Base-by-base conservation (phyloP, 192 early-diverging fungal genomes). In the Phlyctochytrium bullatum region DNA sequence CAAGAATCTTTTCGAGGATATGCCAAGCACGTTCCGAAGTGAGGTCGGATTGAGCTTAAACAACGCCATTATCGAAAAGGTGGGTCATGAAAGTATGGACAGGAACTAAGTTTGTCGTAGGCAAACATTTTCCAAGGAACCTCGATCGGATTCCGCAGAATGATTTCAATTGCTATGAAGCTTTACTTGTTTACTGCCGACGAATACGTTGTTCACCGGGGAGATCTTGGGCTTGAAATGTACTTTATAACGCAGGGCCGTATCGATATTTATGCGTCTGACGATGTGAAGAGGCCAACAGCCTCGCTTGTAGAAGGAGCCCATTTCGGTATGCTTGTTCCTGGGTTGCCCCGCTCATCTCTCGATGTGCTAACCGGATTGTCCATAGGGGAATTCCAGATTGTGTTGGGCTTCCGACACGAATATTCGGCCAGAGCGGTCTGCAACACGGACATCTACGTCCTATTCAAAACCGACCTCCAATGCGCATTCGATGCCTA, bases 1-100 rank as follows among this genome's bases (percentile, higher is more conserved):
- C 16, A 66, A 73, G 31, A 74, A 73, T 32, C 32, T 83, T 52
- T 83, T 83, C 65, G 78, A 65, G 53, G 81, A 83, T 57, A 73
- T 83, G 78, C 81, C 81, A 28, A 76, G 52, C 25, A 76, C 78
- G 1, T 83, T 83, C 69, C 77, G 74, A 52, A 68, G 75, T 67
- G 81, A 83, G 52, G 81, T 83, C n/a, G 81, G 78, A 25, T 52
- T 83, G 59, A 83, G 78, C 69, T 68, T 83, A 71, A 80, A 80
- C 36, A 66, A 77, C 53, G 63, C 74, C 35, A 83, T 83, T 34
- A 83, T 83, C 58, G 78, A 80, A 30, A 83, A 80, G 69, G 81
- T 83, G 29, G 28, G 67, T 59, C 12, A 51, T 10, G 47, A 16
- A 65, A n/a, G 27, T 0, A 53, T 59, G 52, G 36, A 60, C 20